These are phyloP conservation scores for Globisporangium apiculatum DNA, from an alignment of 352 stramenopile species.

Conservation along the genomic window DNA sequence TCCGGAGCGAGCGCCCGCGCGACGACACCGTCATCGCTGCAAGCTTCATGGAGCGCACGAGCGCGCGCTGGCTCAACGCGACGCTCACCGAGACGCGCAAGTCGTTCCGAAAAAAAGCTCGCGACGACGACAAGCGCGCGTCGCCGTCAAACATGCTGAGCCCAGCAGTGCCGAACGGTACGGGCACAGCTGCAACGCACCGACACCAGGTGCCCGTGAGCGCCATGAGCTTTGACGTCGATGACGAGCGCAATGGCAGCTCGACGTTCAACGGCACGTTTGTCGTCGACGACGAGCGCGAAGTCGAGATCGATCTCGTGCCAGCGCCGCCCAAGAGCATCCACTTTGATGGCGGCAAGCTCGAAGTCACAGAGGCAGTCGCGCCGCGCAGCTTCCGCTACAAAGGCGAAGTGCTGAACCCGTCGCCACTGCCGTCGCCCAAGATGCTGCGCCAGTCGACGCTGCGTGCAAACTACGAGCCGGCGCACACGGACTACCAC, in stretches of 20 bases:
- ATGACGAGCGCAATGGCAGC: constrained; percentile 29
- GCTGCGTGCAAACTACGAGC: constrained; percentile 58
- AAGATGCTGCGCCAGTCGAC: constrained; percentile 41
- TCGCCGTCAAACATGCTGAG: constrained; percentile 1
- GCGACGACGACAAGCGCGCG: constrained; percentile 2
- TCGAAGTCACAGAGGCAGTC: constrained; percentile 45
- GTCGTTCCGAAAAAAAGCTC: constrained; percentile 13
- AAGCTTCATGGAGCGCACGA: constrained; percentile 59
- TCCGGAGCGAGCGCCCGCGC: constrained; percentile 49
- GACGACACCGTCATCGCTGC: constrained; percentile 38
- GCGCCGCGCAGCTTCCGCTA: constrained; percentile 62
- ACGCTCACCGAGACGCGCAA: constrained; percentile 36
- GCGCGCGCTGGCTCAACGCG: constrained; percentile 59
- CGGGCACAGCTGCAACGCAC: background rate
- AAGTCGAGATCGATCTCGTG: constrained; percentile 18
- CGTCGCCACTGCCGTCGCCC: constrained; percentile 32
- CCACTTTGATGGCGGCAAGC: constrained; percentile 47
- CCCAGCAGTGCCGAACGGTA: background rate
- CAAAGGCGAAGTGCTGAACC: constrained; percentile 31
- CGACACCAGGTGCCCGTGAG: constrained; percentile 4
- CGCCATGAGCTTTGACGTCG: constrained; percentile 43
- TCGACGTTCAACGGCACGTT: constrained; percentile 46
- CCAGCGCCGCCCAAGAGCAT: constrained; percentile 57
- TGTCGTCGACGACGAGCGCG: constrained; percentile 37
- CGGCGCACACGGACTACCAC: constrained; percentile 60